Evolutionary conservation across 768 basidiomycete genomes (phyloP), one percentile per base, ranked within the genome.

Genomic region (Hypholoma sublateritium): DNA sequence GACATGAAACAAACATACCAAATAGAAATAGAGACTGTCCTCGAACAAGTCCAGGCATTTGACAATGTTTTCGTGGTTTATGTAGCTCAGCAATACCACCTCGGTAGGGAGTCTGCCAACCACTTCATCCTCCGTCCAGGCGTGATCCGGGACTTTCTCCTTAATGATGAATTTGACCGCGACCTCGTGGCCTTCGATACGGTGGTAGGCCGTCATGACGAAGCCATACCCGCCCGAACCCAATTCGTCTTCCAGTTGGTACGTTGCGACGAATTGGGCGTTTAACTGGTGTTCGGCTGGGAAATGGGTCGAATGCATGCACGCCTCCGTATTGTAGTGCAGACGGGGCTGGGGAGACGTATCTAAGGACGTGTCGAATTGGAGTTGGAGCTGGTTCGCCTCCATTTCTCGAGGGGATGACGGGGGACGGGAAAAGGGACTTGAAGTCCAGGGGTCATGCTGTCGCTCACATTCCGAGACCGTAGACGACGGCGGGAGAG

Each of bases 131-230:
- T 85, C 72, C 73, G 82, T 83, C 86, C 85, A 84, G 34, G 80
- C 80, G 58, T 78, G 70, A 28, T 79, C 76, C 16, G 81, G 80
- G 24, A 87, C 77, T 65, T 83, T 80, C 78, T 87, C 80, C 71
- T 93, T 95, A 75, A 90, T 84, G 67, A 98, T 94, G 70, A 98
- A 97, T 74, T 98, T 98, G 71, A 97, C 90, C 0, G 95, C 95
- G 52, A 95, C 94, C 68, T 94, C 90, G 56, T 76, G 70, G 0
- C 78, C 78, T 45, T 81, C 78, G 28, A 61, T 63, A 13, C 82
- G 84, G 67, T 91, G 84, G 35, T 77, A 73, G 9, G 93, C 94
- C 2, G 89, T 89, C 82, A 96, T 91, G 24, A 98, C 95, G 69
- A 98, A 97, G 2, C 95, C 95, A 68, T 95, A 98, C 16, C 95